These are phyloP conservation scores for Sindora glabra DNA, from an alignment of 306 rosid species.

Conservation along the genomic window DNA sequence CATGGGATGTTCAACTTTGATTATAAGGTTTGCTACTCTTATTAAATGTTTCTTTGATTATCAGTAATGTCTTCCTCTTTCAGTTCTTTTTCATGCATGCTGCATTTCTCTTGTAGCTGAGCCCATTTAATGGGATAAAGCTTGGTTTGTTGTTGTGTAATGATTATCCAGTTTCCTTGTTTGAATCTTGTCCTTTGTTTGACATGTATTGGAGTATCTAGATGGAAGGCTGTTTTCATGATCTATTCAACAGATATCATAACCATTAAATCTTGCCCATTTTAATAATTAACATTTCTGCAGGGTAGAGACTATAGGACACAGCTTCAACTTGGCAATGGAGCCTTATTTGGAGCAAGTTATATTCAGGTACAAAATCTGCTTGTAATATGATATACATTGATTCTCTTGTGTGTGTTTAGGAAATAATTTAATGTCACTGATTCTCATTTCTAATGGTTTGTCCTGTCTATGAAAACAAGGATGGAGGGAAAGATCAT, in stretches of 20 bases:
- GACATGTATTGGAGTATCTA: not conserved
- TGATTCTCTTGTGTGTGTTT: not conserved
- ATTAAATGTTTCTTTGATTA: not conserved
- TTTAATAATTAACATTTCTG: not conserved
- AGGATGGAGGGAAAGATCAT: not conserved
- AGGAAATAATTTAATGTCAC: not conserved
- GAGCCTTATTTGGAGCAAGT: conserved; percentile 90
- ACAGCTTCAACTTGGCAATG: conserved; percentile 91
- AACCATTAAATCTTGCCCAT: not conserved
- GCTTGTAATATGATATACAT: not conserved
- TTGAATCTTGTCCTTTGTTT: not conserved
- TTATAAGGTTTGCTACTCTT: conserved; percentile 59
- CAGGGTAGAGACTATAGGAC: conserved; percentile 88
- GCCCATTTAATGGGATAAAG: no score
- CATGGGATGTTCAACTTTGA: conserved; percentile 91
- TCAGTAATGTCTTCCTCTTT: not conserved
- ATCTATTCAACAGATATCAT: not conserved
- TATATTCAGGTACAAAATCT: conserved; percentile 71
- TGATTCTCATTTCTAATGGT: not conserved
- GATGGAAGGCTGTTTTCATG: no score
- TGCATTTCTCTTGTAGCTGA: no score
- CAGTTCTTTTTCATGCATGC: not conserved
- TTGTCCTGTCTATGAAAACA: not conserved
- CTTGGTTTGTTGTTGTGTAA: no score
- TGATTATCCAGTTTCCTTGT: not conserved